These are phyloP conservation scores for Boletus sensibilis DNA, from an alignment of 768 basidiomycete species.

Conservation along the genomic window DNA sequence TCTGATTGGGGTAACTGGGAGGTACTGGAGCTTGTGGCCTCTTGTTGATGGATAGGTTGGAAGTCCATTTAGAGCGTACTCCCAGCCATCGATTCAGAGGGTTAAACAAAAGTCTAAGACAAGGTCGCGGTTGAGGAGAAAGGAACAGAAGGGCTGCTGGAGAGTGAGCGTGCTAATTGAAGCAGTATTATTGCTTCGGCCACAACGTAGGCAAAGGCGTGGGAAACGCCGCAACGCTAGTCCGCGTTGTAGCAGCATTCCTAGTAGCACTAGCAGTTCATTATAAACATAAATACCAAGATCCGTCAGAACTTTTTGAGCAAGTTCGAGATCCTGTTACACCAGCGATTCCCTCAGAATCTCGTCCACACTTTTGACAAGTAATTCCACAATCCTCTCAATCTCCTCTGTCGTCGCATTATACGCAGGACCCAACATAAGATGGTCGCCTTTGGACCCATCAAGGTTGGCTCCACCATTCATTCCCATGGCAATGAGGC, in stretches of 20 bases:
- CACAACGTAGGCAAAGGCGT: slow-evolving; percentile 29
- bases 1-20: slow-evolving; percentile 43
- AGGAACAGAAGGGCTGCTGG: slow-evolving; percentile 17
- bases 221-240: slow-evolving; percentile 25
- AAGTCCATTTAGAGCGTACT: slow-evolving; percentile 90
- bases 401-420: slow-evolving; percentile 71
- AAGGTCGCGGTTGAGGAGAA: slow-evolving; percentile 29
- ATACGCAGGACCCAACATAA: slow-evolving; percentile 78
- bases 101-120: slow-evolving; percentile 18
- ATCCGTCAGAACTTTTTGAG: not conserved
- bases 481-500: slow-evolving; percentile 72
- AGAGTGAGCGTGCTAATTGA: slow-evolving; percentile 24
- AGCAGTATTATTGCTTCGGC: slow-evolving; percentile 21
- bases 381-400: slow-evolving; percentile 60
- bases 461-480: slow-evolving; percentile 65
- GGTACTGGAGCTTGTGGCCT: slow-evolving; percentile 65
- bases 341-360: slow-evolving; percentile 43
- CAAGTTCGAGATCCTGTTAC: slow-evolving; percentile 1
- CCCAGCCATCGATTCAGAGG: slow-evolving; percentile 75
- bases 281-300: not conserved
- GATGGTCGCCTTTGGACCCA: slow-evolving; percentile 70
- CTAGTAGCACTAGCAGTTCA: too few relatives aligned
- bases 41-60: slow-evolving; percentile 68
- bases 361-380: slow-evolving; percentile 68
- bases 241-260: not conserved